These are phyloP conservation scores for Ceratobasidium theobromae DNA, from an alignment of 1,284 basidiomycete genomes.

Conservation along the genomic window DNA sequence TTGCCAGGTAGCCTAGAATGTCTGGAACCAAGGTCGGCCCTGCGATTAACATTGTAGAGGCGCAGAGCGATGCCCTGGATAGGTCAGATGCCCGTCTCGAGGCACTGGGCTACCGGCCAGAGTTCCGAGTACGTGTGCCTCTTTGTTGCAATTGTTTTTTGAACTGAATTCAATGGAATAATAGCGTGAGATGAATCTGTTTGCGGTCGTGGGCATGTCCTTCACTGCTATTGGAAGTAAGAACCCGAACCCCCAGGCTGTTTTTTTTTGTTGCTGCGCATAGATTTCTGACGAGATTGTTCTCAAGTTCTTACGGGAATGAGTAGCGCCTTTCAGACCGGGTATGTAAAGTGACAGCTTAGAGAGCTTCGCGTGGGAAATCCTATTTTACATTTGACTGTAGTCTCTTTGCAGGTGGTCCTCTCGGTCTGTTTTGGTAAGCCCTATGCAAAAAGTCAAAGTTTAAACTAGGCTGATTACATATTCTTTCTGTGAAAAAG, in stretches of 20 bases:
- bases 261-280: neutral
- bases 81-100: conserved; percentile 52
- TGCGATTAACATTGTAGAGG: neutral
- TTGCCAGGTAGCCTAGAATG: no score
- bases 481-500: neutral
- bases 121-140: conserved; percentile 44
- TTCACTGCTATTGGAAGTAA: conserved; percentile 44
- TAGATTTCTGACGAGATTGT: neutral
- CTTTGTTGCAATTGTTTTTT: neutral
- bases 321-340: conserved; percentile 61
- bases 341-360: conserved; percentile 45
- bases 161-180: neutral
- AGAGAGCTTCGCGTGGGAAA: conserved; percentile 23
- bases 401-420: conserved; percentile 49
- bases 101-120: conserved; percentile 57
- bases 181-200: conserved; percentile 58
- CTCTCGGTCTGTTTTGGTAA: conserved; percentile 56
- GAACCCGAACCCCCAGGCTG: neutral
- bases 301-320: conserved; percentile 55
- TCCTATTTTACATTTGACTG: conserved; percentile 35
- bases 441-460: neutral
- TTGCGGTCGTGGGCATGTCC: conserved; percentile 61
- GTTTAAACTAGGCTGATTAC: conserved; percentile 2
- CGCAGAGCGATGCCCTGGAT: conserved; percentile 14
- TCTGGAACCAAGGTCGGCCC: neutral